Percentiles rank a stretch among this genome's conserved stretches.
phyloP scores from a whole-genome alignment of 75 land plant species.

The Larix kaempferi region DNA sequence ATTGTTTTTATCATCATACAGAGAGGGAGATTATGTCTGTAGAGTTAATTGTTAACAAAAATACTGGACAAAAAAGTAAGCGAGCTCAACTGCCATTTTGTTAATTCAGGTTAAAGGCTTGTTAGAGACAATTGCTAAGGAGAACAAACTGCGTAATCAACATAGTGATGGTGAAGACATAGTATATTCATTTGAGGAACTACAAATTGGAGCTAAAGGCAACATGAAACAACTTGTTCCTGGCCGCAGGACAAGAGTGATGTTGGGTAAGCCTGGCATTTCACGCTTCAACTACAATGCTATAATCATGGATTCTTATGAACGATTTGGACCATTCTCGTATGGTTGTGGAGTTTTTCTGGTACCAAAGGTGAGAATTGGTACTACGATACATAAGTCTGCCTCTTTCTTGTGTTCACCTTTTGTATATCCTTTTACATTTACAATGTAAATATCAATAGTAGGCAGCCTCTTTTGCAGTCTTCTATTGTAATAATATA shows the following conservation, averaged over 20 bases:
- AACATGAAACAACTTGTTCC: slow-evolving; percentile 42
- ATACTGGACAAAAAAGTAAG: background rate
- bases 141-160: slow-evolving; percentile 54
- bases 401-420: too few species aligned
- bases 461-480: too few species aligned
- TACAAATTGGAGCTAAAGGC: slow-evolving; percentile 52
- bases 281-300: slow-evolving; percentile 58
- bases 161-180: slow-evolving; percentile 32
- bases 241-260: slow-evolving; percentile 50
- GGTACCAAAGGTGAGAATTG: slow-evolving; percentile 69
- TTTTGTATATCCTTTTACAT: too few species aligned
- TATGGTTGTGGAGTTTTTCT: slow-evolving; percentile 81
- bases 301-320: slow-evolving; percentile 73
- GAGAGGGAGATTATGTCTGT: background rate
- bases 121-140: slow-evolving; percentile 48
- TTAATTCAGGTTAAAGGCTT: slow-evolving; percentile 50
- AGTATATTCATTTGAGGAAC: slow-evolving; percentile 48
- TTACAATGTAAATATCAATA: too few species aligned
- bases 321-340: slow-evolving; percentile 34
- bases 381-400: too few species aligned
- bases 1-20: background rate
- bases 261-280: slow-evolving; percentile 47
- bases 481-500: too few species aligned
- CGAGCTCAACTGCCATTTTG: background rate
- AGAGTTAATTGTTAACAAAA: background rate